These are phyloP conservation scores for Blastocystis sp. DNA, from an alignment of 352 stramenopile species.

Conservation along the genomic window DNA sequence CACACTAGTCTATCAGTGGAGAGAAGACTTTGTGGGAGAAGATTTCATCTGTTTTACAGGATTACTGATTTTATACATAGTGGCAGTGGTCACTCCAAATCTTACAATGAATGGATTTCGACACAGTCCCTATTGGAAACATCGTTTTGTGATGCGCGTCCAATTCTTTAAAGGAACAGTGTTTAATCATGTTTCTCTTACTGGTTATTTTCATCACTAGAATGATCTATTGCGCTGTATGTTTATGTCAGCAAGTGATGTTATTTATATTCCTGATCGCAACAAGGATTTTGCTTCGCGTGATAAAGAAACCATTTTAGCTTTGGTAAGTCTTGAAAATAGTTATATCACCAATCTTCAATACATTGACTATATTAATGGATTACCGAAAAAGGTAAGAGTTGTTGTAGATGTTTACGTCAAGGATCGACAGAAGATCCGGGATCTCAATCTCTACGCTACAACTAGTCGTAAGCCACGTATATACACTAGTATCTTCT, in stretches of 20 bases:
- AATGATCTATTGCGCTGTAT: conserved; percentile 37
- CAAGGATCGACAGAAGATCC: conserved; percentile 17
- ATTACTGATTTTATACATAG: neutral
- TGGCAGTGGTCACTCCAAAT: conserved; percentile 17
- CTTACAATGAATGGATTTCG: conserved; percentile 9
- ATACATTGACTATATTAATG: conserved; percentile 8
- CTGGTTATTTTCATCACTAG: neutral
- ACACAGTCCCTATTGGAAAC: conserved; percentile 39
- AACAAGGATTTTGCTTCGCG: neutral
- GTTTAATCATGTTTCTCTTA: conserved; percentile 21
- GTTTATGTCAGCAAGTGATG: conserved; percentile 44
- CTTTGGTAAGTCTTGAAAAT: conserved; percentile 25
- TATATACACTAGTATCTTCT: neutral
- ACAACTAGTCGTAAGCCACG: neutral
- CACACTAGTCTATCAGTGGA: conserved; percentile 22
- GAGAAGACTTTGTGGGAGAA: conserved; percentile 32
- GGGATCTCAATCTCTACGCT: neutral
- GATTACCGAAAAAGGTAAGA: neutral
- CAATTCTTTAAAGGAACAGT: conserved; percentile 45
- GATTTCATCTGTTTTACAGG: neutral
- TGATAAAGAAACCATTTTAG: conserved; percentile 38
- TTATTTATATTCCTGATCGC: conserved; percentile 18
- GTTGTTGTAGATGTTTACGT: neutral
- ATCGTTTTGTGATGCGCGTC: conserved; percentile 49
- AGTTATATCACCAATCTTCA: conserved; percentile 23